Percentiles rank a stretch among this genome's conserved stretches.
Conservation (phyloP, 2,329 filamentous ascomycete genomes). For the Pseudogymnoascus sp. region DNA sequence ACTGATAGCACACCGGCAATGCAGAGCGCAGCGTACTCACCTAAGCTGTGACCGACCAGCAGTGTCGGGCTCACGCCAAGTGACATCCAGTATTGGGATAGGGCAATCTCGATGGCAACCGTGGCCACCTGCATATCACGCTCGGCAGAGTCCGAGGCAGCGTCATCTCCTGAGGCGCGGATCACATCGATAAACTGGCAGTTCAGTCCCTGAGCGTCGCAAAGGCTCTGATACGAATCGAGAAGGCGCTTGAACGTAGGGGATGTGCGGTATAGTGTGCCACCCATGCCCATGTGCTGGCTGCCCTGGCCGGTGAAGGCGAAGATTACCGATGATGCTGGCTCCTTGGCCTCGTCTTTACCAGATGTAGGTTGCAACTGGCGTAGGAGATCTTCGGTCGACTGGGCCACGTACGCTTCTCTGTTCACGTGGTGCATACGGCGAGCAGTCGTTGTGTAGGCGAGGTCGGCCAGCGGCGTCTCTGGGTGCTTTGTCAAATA, state of each 20-base stretch:
- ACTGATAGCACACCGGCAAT: conserved; percentile 27
- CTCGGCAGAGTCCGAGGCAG: not conserved
- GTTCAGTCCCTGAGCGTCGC: not conserved
- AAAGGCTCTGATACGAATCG: not conserved
- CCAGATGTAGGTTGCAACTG: conserved; percentile 33
- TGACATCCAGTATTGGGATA: conserved; percentile 44
- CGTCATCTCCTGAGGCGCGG: conserved; percentile 16
- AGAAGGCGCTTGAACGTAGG: conserved; percentile 20
- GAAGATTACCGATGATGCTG: conserved; percentile 30
- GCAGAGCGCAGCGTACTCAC: conserved; percentile 30
- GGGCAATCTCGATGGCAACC: conserved; percentile 44
- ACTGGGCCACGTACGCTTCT: conserved; percentile 29
- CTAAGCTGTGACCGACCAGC: conserved; percentile 33
- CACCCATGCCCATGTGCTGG: conserved; percentile 27
- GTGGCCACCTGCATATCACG: conserved; percentile 42
- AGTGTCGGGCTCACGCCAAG: conserved; percentile 46
- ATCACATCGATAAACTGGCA: not conserved
- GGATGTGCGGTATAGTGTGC: conserved; percentile 25
- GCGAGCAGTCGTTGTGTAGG: conserved; percentile 25
- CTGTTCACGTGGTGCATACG: conserved; percentile 49
- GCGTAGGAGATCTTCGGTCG: not conserved
- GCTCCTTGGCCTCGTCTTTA: conserved; percentile 42
- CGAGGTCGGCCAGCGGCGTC: conserved; percentile 33
- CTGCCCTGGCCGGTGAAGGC: conserved; percentile 20
- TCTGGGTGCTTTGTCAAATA: conserved; percentile 17